Base-by-base conservation (phyloP, 106 monocot species). In the Dioscorea dumetorum region DNA sequence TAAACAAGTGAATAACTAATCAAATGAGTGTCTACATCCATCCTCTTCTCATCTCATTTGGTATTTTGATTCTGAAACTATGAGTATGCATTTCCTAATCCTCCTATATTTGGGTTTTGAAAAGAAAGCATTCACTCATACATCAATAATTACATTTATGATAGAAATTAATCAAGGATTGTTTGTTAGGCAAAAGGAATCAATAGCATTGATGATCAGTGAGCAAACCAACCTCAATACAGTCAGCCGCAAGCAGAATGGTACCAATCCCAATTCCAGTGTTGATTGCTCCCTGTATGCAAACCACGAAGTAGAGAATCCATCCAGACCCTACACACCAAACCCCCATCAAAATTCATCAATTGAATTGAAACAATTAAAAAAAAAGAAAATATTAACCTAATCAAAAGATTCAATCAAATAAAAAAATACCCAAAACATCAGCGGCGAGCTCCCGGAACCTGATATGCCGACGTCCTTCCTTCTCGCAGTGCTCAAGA, bases 381-480 rank as follows among this genome's bases (percentile, higher is more conserved):
- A 1, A 60, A 54, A 50, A 72, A 66, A 19, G 24, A 28, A 34
- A 24, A 18, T 3, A 8, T 22, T 48, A 31, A 24, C 6, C 28
- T 28, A 28, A 28, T 28, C 28, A 28, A 9, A 22, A 10, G 19
- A 63, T 22, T 28, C 28, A 28, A 28, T 28, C 28, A 28, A 28
- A 28, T 28, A 1, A 28, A 28, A n/a, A 1, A 24, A 24, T 65
- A 93, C 93, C 89, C 5, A 93, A 58, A 12, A 93, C 69, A 50
- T 93, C 93, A 50, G 83, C 73, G 34, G 89, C 89, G 48, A 93
- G 84, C 33, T 93, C 89, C 5, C 93, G 78, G 73, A 89, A 93
- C 0, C 93, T 78, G 19, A 93, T 84, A 66, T 93, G 93, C 52
- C 93, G 75, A 7, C 86, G 72, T 1, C 93, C 93, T 50, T 71